These are phyloP conservation scores for Tricholoma bakamatsutake DNA, from an alignment of 768 basidiomycete genomes.

Conservation along the genomic window DNA sequence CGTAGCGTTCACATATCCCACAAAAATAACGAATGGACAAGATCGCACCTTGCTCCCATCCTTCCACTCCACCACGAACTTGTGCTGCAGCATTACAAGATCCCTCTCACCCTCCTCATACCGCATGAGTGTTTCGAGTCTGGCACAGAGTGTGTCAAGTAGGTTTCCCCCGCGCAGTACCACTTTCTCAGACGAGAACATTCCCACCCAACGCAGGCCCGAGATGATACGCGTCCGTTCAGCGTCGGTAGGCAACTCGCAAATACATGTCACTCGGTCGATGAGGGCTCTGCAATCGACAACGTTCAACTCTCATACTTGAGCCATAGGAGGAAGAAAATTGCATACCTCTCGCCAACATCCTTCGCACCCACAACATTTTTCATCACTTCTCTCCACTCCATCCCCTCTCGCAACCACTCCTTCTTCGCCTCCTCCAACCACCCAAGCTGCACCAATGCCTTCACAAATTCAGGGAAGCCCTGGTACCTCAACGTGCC, in stretches of 20 bases:
- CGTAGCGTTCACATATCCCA: neutral
- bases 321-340: neutral
- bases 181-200: conserved; percentile 71
- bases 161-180: conserved; percentile 65
- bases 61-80: conserved; percentile 86
- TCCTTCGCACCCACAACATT: conserved; percentile 65
- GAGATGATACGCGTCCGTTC: conserved; percentile 79
- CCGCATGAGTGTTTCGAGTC: conserved; percentile 86
- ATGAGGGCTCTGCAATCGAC: conserved; percentile 54
- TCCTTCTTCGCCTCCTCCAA: conserved; percentile 69
- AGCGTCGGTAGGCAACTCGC: conserved; percentile 62
- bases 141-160: conserved; percentile 90
- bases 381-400: conserved; percentile 82
- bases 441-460: conserved; percentile 85
- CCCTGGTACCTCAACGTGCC: conserved; percentile 95
- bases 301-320: neutral
- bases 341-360: conserved; percentile 57
- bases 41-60: conserved; percentile 65
- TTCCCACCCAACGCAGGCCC: conserved; percentile 89
- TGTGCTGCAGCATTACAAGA: conserved; percentile 97
- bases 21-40: neutral
- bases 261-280: conserved; percentile 61
- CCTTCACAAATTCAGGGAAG: conserved; percentile 91
- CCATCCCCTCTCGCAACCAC: conserved; percentile 68
- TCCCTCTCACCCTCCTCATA: conserved; percentile 90